Evolutionary conservation across 2,329 filamentous ascomycete genomes (phyloP).

Genomic region (Hirsutella rhossiliensis): DNA sequence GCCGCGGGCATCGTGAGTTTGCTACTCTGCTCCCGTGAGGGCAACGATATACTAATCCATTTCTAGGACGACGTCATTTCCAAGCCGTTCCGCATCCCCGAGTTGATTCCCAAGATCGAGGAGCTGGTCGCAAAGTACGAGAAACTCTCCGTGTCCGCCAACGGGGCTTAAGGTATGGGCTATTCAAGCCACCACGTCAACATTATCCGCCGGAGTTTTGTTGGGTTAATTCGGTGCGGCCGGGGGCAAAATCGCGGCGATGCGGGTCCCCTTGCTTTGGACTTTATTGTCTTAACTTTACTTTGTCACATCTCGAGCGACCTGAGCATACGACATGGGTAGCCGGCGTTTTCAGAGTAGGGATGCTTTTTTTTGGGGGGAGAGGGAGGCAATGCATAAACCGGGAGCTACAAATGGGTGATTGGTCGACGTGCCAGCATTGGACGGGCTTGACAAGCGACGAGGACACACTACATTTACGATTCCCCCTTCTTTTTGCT

Average conservation of each 20-base stretch:
- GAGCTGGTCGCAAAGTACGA: conserved; percentile 35
- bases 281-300: neutral
- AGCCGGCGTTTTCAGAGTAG: neutral
- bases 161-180: conserved; percentile 7
- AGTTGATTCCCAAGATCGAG: conserved; percentile 56
- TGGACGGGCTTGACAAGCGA: too few species aligned
- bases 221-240: neutral
- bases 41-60: neutral
- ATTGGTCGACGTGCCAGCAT: too few species aligned
- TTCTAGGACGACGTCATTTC: conserved; percentile 61
- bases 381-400: too few species aligned
- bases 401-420: too few species aligned
- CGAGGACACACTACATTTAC: too few species aligned
- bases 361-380: neutral
- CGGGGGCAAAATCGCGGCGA: neutral
- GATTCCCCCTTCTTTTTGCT: too few species aligned
- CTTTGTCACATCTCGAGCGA: neutral
- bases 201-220: neutral
- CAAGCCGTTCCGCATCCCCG: conserved; percentile 69
- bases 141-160: conserved; percentile 15
- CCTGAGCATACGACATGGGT: neutral
- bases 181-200: neutral
- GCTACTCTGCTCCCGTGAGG: neutral
- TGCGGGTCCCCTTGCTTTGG: too few species aligned
- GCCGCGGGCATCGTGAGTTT: conserved; percentile 57